phyloP scores from a whole-genome alignment of 306 rosid genomes.

The Oxytropis ochrocephala region DNA sequence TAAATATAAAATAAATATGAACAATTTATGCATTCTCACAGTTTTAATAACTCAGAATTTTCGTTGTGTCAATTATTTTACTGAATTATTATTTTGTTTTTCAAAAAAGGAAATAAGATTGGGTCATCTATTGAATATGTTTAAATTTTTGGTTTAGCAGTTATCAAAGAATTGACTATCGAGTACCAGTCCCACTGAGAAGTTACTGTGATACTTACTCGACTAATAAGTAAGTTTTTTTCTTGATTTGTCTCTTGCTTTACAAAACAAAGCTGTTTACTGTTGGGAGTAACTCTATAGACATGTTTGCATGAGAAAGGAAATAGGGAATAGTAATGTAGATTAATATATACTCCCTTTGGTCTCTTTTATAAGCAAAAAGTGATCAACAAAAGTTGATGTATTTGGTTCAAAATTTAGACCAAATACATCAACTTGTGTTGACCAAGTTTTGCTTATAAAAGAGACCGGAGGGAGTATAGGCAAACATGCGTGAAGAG shows the following conservation, averaged over 20 bases:
- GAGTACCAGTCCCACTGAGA: conserved; percentile 67
- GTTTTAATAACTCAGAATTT: neutral
- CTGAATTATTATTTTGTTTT: neutral
- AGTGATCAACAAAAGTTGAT: no score
- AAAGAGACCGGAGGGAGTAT: no score
- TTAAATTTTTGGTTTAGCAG: conserved; percentile 37
- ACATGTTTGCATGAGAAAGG: neutral
- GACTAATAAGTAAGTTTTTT: conserved; percentile 53
- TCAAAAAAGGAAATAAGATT: neutral
- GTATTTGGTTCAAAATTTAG: no score
- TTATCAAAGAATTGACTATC: conserved; percentile 78
- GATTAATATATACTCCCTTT: neutral
- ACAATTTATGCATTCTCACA: no score
- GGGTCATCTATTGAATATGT: conserved; percentile 6
- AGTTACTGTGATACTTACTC: conserved; percentile 59
- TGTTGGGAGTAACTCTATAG: neutral
- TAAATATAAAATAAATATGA: no score
- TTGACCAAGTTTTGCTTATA: no score
- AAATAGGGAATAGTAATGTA: neutral
- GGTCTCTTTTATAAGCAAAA: no score
- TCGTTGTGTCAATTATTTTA: neutral
- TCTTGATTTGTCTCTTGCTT: conserved; percentile 7
- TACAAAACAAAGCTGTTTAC: neutral
- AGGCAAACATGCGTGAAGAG: neutral
- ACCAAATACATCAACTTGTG: no score